phyloP scores from a whole-genome alignment of 2,329 filamentous ascomycete genomes.

The Sclerotinia minor region DNA sequence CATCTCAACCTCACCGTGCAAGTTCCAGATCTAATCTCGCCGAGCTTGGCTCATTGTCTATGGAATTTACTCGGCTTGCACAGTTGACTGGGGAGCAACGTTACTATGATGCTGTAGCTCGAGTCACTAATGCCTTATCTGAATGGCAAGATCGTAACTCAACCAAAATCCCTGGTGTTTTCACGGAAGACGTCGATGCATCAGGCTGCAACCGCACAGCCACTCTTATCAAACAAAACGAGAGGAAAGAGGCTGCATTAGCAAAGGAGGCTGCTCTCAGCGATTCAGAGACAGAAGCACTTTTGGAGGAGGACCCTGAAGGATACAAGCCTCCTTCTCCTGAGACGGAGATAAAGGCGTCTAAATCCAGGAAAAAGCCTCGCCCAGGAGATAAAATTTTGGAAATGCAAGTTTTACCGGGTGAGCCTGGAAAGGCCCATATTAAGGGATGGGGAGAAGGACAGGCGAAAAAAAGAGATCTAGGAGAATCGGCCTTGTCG shows the following conservation, averaged over 20 bases:
- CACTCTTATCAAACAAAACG: neutral
- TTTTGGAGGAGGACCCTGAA: conserved; percentile 29
- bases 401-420: conserved; percentile 38
- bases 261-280: conserved; percentile 24
- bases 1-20: conserved; percentile 64
- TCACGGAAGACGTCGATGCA: conserved; percentile 75
- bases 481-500: neutral
- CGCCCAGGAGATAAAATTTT: conserved; percentile 28
- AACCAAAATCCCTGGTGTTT: conserved; percentile 72
- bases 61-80: conserved; percentile 88
- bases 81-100: conserved; percentile 79
- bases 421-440: conserved; percentile 34
- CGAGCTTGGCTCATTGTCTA: conserved; percentile 65
- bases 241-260: conserved; percentile 15
- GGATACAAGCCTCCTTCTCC: conserved; percentile 40
- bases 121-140: conserved; percentile 78
- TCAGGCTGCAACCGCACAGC: conserved; percentile 66
- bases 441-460: conserved; percentile 35
- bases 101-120: conserved; percentile 87
- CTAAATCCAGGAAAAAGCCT: conserved; percentile 32
- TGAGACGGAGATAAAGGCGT: conserved; percentile 29
- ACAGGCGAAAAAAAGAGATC: conserved; percentile 32
- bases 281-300: conserved; percentile 22
- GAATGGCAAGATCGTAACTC: conserved; percentile 66
- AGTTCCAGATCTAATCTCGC: conserved; percentile 56